A percentile compares a stretch with the other conserved stretches of the same genome.
These are phyloP conservation scores for Gastrodia elata DNA, from an alignment of 106 monocot species.

Conservation along the genomic window DNA sequence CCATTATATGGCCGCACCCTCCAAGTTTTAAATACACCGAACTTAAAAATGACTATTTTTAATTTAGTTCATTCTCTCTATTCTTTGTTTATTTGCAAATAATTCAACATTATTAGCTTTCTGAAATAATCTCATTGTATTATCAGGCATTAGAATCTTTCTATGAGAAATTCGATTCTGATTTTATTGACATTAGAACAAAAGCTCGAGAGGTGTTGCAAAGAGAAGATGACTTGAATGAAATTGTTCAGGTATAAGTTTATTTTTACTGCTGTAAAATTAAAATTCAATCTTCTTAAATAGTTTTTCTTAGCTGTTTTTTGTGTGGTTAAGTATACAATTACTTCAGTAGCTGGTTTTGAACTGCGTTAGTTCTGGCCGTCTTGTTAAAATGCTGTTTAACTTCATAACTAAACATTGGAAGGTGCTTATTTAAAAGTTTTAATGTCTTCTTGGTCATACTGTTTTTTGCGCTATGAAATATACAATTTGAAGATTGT, in stretches of 20 bases:
- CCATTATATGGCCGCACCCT: neutral
- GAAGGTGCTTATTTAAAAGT: too few relatives aligned
- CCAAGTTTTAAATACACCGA: neutral
- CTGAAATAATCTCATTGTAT: neutral
- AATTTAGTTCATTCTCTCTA: neutral
- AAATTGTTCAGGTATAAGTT: conserved; percentile 91
- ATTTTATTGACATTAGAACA: conserved; percentile 98
- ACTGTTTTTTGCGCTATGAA: too few relatives aligned
- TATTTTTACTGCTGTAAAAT: neutral
- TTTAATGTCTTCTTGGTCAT: too few relatives aligned
- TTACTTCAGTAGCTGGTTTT: neutral
- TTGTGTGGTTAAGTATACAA: neutral
- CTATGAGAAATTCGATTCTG: conserved; percentile 89
- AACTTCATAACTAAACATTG: neutral
- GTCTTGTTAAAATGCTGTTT: neutral
- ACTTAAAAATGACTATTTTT: neutral
- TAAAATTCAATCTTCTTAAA: neutral
- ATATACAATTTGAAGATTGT: too few relatives aligned
- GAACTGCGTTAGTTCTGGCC: neutral
- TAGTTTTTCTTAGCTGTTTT: neutral
- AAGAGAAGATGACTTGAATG: conserved; percentile 98
- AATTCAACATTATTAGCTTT: neutral
- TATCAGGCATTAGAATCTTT: conserved; percentile 89
- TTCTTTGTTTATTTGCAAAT: neutral
- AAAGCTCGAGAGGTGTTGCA: conserved; percentile 98